Base-by-base conservation (phyloP, 495 filamentous ascomycete genomes). In the Amphirosellinia nigrospora region DNA sequence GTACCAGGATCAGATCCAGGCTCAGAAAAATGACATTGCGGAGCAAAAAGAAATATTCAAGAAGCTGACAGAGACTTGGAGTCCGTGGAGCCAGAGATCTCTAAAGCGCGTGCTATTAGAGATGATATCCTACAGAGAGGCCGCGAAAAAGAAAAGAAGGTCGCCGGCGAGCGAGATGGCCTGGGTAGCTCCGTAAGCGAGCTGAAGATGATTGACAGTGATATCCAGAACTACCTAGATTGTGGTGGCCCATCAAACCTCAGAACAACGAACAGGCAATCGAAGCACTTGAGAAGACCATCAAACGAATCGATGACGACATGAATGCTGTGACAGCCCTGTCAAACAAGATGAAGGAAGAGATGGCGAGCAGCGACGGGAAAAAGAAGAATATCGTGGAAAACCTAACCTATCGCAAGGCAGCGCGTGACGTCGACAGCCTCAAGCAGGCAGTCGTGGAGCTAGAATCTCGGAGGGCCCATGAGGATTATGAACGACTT, bases 351-450 rank as follows among this genome's bases (percentile, higher is more conserved):
- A 84, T 97, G 28, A 91, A 91, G 38, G 87, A 92, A 55, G 89
- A 93, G 69, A 83, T 95, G 30, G 88, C 89, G 71, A 92, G 92
- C 73, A 91, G 91, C 72, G 90, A 91, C 63, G 87, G 90, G 64
- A 96, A 89, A 21, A 92, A 92, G 79, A 89, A 91, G 48, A 91
- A 89, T 70, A 96, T 98, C 74, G 84, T 84, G 19, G 94, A 98
- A 75, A 98, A 98, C 73, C 81, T 98, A 45, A 88, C 87, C 28
- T 97, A 93, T 75, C 93, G 96, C 58, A 89, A 90, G 73, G 89
- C 89, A 55, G 84, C 87, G 62, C 84, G 89, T 50, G 86, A 90
- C 59, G 83, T 97, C 39, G 82, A 94, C 23, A 82, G 78, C 19
- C 86, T 97, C 4, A 76, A 86, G 64, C 77, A 73, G 23, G 92